Evolutionary conservation across 2,329 filamentous ascomycete species (phyloP), one percentile per base, ranked within the genome.

Genomic region (Claviceps sorghi): DNA sequence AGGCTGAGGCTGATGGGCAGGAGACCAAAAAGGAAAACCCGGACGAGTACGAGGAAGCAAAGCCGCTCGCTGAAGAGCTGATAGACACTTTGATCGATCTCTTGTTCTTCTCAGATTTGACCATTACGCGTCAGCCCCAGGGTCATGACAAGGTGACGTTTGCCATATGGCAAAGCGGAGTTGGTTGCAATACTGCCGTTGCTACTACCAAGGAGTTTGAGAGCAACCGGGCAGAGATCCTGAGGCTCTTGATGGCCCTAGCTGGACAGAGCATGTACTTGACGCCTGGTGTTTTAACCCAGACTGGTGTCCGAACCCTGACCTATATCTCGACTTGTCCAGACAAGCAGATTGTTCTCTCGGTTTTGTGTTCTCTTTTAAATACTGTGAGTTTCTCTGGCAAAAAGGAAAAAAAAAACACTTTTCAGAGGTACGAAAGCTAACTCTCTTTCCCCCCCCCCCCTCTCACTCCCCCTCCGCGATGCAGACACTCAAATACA

Each of bases 101-200:
- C 51, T 76, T 97, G 43, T 98, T 98, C 77, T 95, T 88, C 65
- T 83, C 86, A 9, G 87, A 89, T 52, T 85, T 98, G 61, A 95
- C 91, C 0, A 77, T 96, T 17, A 87, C 91, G 10, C 79, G 76
- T 53, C 78, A 86, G 43, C 76, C 81, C 15, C 76, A 82, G 53
- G 80, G 80, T 51, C 88, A 85, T 62, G 78, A 79, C 56, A 94
- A 93, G 65, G 86, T 96, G 52, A 86, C 84, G 8, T 95, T 93
- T 68, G 85, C 88, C 51, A 97, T 98, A 64, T 98, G 93, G 93
- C 89, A 96, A 70, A 97, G 88, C 63, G 93, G 93, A 48, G 91
- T 98, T 32, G 93, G 93, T 15, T 97, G 91, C 72, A 95, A 95
- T 66, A 87, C 86, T 17, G 81, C 89, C 5, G 82, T 94, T 59